phyloP scores from a whole-genome alignment of 495 filamentous ascomycete species.

The Lasiosphaeriaceae sp. region DNA sequence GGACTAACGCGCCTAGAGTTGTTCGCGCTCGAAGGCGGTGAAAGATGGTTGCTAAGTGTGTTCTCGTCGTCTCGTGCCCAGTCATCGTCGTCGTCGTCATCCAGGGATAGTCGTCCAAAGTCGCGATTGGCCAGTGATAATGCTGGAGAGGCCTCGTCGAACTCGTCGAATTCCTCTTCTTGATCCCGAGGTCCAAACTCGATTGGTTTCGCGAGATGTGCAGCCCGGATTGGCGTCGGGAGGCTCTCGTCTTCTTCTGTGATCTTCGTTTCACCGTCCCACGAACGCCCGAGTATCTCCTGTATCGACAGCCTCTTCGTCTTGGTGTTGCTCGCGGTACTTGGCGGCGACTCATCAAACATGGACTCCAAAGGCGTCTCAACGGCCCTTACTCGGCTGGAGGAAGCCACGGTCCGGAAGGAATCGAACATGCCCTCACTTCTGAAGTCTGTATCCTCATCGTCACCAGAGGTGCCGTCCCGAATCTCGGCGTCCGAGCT shows the following conservation, averaged over 20 bases:
- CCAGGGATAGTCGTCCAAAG: conserved; percentile 47
- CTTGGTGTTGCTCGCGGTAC: conserved; percentile 46
- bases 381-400: conserved; percentile 42
- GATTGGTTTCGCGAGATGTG: conserved; percentile 18
- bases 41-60: conserved; percentile 48
- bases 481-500: conserved; percentile 80
- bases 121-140: conserved; percentile 28
- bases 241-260: conserved; percentile 63
- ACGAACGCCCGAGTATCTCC: conserved; percentile 44
- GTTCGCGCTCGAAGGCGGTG: conserved; percentile 49
- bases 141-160: conserved; percentile 13
- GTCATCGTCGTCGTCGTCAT: conserved; percentile 62
- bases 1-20: conserved; percentile 46
- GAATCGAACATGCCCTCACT: conserved; percentile 94
- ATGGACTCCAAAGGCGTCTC: conserved; percentile 73
- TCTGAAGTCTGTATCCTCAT: conserved; percentile 80
- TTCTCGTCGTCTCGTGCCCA: conserved; percentile 57
- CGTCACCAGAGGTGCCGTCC: conserved; percentile 70
- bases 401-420: conserved; percentile 74
- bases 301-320: conserved; percentile 58
- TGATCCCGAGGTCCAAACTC: conserved; percentile 14
- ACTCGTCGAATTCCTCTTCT: conserved; percentile 14
- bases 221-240: conserved; percentile 51
- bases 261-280: conserved; percentile 52
- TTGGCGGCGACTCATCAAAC: conserved; percentile 72